Evolutionary conservation across 1,284 basidiomycete genomes (phyloP), one percentile per base, ranked within the genome.

Genomic region (Ustilago sp.): DNA sequence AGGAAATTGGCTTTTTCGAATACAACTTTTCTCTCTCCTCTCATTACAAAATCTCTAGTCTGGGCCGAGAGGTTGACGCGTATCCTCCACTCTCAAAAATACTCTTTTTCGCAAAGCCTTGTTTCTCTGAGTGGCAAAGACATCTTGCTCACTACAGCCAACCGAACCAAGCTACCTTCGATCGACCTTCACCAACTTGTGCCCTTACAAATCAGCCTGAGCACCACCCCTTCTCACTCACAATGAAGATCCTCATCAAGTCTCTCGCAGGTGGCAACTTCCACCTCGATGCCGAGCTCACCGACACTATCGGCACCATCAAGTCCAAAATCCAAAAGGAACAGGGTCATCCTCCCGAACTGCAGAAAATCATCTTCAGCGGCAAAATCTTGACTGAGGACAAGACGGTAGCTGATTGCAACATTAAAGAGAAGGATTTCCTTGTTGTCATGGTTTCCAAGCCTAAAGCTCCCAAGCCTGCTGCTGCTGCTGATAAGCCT

Each of bases 341-440:
- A 8, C 94, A 98, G 83, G 91, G 91, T 15, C 93, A 95, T 87
- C 86, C 91, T 39, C 89, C 90, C 28, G 90, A 90, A 43, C 86
- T 87, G 61, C 95, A 98, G 88, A 99, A 98, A 89, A 89, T 99
- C 83, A 99, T 99, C 87, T 98, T 94, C 87, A 92, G 94, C 56
- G 96, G 96, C 71, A 97, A 98, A 89, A 93, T 99, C 56, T 89
- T 99, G 45, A 87, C 90, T 19, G 95, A 99, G 87, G 90, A 92
- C 68, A 95, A 95, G 89, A 93, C 92, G 1, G 90, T 99, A 45
- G 93, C 91, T 77, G 92, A 92, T 65, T 93, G 93, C 85, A 92
- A 93, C 70, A 93, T 99, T 89, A 96, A 98, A 88, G 96, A 99
- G 88, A 99, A 98, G 89, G 96, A 98, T 61, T 99, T 99, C 88